A percentile compares a stretch with the other conserved stretches of the same genome.
phyloP scores from a whole-genome alignment of 169 alveolate genomes.

The Plasmodium cynomolgi region DNA sequence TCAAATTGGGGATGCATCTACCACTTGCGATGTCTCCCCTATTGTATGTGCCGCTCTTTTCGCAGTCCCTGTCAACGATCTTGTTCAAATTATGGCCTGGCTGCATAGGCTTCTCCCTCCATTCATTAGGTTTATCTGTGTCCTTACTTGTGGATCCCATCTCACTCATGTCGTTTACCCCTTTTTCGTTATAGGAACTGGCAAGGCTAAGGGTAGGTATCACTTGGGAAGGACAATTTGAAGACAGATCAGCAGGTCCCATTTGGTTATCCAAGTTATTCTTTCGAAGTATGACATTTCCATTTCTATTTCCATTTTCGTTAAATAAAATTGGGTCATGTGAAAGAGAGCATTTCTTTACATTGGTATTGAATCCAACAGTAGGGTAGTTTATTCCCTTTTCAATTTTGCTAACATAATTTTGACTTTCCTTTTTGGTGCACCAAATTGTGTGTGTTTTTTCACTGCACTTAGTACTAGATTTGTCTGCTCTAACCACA shows the following conservation, averaged over 20 bases:
- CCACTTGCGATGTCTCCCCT: neutral
- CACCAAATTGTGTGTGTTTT: neutral
- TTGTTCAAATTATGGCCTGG: neutral
- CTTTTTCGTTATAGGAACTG: neutral
- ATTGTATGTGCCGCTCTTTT: neutral
- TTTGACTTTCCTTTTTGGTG: neutral
- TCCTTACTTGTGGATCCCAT: neutral
- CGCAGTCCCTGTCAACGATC: neutral
- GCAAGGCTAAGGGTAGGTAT: neutral
- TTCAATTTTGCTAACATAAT: neutral
- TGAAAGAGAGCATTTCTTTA: neutral
- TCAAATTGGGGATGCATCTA: neutral
- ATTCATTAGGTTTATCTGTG: neutral
- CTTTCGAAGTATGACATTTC: neutral
- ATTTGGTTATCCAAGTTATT: neutral
- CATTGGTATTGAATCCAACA: neutral
- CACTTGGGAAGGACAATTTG: neutral
- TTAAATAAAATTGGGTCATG: constrained; percentile 4
- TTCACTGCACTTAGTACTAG: neutral
- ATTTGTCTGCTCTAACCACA: neutral
- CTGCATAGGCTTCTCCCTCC: neutral
- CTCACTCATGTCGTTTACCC: neutral
- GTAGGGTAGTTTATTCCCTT: neutral
- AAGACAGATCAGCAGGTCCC: neutral
- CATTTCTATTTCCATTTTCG: neutral